Conservation (phyloP, 1,284 basidiomycete species). For the Neolentinus lepideus region DNA sequence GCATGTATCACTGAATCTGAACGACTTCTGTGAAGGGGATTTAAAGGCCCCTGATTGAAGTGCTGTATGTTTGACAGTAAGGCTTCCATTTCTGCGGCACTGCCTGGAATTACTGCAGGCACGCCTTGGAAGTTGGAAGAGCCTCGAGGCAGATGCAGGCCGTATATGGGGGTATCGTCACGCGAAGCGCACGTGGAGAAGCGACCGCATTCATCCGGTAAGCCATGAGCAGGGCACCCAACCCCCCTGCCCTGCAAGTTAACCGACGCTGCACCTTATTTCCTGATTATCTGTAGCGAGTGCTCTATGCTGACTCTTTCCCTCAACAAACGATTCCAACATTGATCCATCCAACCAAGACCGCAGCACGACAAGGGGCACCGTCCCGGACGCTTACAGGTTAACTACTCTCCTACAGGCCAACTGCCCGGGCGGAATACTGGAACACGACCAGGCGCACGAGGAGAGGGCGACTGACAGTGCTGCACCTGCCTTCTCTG, state of each 20-base stretch:
- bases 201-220: not conserved
- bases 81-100: too few species aligned
- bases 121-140: too few species aligned
- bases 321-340: not conserved
- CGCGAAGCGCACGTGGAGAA: not conserved
- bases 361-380: not conserved
- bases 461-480: not conserved
- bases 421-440: not conserved
- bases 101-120: too few species aligned
- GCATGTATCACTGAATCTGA: not conserved
- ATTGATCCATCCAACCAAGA: not conserved
- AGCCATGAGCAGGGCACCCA: not conserved
- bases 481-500: not conserved
- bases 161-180: not conserved
- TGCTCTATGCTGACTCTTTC: not conserved
- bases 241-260: not conserved
- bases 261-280: not conserved
- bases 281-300: not conserved
- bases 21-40: not conserved
- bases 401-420: not conserved
- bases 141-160: not conserved
- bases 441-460: not conserved
- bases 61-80: too few species aligned
- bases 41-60: not conserved
- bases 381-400: conserved; percentile 1